Conservation (phyloP, 768 basidiomycete genomes). For the Leccinellum luteum region DNA sequence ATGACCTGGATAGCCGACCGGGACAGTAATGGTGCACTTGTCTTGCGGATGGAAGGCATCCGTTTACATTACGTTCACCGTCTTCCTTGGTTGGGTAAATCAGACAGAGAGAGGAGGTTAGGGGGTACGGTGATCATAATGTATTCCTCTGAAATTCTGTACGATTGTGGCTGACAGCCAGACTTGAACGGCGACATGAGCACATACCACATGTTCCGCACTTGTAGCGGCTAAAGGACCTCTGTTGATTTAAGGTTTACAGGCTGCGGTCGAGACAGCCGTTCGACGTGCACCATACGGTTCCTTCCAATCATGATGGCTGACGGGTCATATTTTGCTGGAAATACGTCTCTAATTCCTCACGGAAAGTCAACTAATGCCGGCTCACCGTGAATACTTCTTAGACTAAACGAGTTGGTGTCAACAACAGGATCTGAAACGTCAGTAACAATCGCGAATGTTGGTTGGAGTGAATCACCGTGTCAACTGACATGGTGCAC, state of each 20-base stretch:
- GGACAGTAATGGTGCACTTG: not conserved
- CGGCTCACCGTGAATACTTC: not conserved
- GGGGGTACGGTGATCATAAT: not conserved
- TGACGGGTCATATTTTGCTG: not conserved
- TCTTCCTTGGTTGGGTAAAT: not conserved
- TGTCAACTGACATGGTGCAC: no score
- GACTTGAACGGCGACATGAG: not conserved
- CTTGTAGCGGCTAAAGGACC: no score
- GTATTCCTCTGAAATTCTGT: not conserved
- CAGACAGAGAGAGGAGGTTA: no score
- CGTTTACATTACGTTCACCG: not conserved
- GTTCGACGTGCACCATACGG: not conserved
- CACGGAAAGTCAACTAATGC: not conserved
- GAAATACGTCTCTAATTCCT: not conserved
- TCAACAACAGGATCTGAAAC: not conserved
- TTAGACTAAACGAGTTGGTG: no score
- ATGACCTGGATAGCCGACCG: not conserved
- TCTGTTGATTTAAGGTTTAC: no score
- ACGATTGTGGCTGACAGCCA: not conserved
- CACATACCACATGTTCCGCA: not conserved
- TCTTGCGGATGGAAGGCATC: not conserved
- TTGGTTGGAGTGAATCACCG: no score
- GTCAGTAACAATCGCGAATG: no score
- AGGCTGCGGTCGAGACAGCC: no score
- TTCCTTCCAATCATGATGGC: not conserved